Evolutionary conservation across 164 flowering plant species (phyloP), one percentile per base, ranked within the genome.

Genomic region (Stephania cephalantha): DNA sequence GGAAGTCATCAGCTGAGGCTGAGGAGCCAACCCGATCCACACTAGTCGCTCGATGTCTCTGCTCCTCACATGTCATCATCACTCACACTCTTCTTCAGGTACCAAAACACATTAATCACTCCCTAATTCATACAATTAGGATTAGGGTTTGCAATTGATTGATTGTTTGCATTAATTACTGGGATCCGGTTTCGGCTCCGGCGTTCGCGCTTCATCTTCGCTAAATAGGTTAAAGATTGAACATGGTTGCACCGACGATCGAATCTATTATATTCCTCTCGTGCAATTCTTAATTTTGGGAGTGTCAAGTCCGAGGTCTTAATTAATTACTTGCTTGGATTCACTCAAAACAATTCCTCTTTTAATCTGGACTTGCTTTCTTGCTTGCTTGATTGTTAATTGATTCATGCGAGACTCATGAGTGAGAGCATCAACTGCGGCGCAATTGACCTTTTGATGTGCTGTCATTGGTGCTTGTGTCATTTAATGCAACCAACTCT

Each of bases 121-220:
- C 48, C 20, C 72, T 25, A 70, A 15, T 20, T 46, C 22, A 4
- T 22, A 2, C 30, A 22, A 9, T 25, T 25, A 65, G 12, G 30
- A 10, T 29, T 12, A 30, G 29, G 5, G 8, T 31, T 67, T 42
- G 46, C 11, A 42, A 13, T 17, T 18, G 17, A 18, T 58, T 55
- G 11, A 5, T 71, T 7, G n/a, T 2, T 20, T 29, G 64, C 75
- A 73, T 73, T 73, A 6, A 72, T 73, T 63, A 61, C 20, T 58
- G 58, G 25, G 76, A 74, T 67, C 76, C 76, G 70, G 10, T 74
- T 66, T 65, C 64, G 61, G 18, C 76, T 74, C 76, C 64, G 13
- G 29, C 46, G 61, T 30, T 67, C 70, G 45, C 76, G 70, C 46
- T 66, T 67, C 11, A 25, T 52, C 29, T n/a, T 73, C 29, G 0